Percentiles rank a stretch among this genome's conserved stretches.
phyloP scores from a whole-genome alignment of 257 asterid genomes.

The Verbascum thapsus region DNA sequence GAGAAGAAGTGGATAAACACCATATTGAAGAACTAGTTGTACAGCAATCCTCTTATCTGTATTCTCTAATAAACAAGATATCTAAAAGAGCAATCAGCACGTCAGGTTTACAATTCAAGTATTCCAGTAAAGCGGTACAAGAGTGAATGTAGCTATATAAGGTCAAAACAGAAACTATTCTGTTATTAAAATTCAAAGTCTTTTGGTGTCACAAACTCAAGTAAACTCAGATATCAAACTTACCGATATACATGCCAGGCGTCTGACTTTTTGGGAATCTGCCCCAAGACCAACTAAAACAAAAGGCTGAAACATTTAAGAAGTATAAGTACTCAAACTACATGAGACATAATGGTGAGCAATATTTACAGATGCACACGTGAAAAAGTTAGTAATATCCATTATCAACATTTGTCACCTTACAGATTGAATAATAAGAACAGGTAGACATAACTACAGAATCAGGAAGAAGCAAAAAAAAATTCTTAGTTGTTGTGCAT shows the following conservation, averaged over 20 bases:
- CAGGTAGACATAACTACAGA: neutral
- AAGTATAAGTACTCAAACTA: constrained; percentile 26
- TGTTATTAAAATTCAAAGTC: neutral
- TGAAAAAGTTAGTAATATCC: neutral
- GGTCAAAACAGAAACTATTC: no score
- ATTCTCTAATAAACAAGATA: constrained; percentile 65
- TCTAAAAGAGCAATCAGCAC: constrained; percentile 48
- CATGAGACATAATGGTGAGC: constrained; percentile 6
- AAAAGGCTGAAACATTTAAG: constrained; percentile 60
- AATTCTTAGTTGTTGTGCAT: constrained; percentile 3
- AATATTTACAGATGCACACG: neutral
- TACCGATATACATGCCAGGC: constrained; percentile 76
- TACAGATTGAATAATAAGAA: constrained; percentile 16
- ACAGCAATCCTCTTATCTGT: constrained; percentile 56
- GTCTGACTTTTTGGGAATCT: constrained; percentile 74
- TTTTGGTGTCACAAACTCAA: constrained; percentile 4
- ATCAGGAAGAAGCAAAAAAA: constrained; percentile 1
- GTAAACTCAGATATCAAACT: constrained; percentile 35
- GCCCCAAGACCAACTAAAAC: constrained; percentile 83
- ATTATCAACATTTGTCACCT: constrained; percentile 10
- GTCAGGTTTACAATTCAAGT: constrained; percentile 21
- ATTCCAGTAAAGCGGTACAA: constrained; percentile 3
- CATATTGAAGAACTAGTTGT: constrained; percentile 55
- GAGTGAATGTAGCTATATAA: neutral
- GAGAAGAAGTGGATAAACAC: constrained; percentile 73